Base-by-base conservation (phyloP, 2,329 filamentous ascomycete species). In the Penicillium sp. region DNA sequence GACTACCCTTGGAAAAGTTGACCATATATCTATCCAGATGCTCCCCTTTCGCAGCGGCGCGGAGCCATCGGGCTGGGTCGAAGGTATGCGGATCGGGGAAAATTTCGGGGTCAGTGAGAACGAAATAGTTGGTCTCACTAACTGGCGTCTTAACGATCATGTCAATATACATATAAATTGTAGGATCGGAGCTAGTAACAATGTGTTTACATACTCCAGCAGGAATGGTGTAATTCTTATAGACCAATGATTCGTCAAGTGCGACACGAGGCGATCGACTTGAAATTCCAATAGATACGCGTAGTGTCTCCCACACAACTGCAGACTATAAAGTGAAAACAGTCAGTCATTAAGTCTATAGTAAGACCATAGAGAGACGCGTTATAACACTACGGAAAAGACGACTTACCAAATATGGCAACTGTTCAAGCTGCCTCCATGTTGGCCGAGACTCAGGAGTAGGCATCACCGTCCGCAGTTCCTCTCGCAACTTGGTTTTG, bases 261-360 rank as follows among this genome's bases (percentile, higher is more conserved):
- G 68, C 55, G 19, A 63, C 45, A 59, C 67, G 49, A 60, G 73
- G 53, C 50, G 69, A 59, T 63, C 70, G 52, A 60, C 58, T 63
- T 40, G 67, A 37, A 0, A 75, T 69, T 0, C 73, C 75, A 9
- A 75, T 77, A 16, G 75, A 73, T 3, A 80, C 50, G 4, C 79
- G 73, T 8, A 80, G 57, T 0, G 71, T 62, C 57, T 70, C 67
- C 2, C 42, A 54, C 16, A 70, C 46, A 2, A 65, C 37, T 3
- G 40, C 62, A 28, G 55, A 57, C 60, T 66, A 45, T 14, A n/a
- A 16, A 16, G 30, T 6, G 35, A 8, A n/a, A 33, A 10, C 10
- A 30, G 4, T 42, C 10, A 42, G 8, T 12, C 11, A 33, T 22
- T 36, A 25, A 9, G 30, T 8, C 7, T 12, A 16, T n/a, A 22